These are phyloP conservation scores for Phytophthora ramorum DNA, from an alignment of 352 stramenopile species.

Conservation along the genomic window DNA sequence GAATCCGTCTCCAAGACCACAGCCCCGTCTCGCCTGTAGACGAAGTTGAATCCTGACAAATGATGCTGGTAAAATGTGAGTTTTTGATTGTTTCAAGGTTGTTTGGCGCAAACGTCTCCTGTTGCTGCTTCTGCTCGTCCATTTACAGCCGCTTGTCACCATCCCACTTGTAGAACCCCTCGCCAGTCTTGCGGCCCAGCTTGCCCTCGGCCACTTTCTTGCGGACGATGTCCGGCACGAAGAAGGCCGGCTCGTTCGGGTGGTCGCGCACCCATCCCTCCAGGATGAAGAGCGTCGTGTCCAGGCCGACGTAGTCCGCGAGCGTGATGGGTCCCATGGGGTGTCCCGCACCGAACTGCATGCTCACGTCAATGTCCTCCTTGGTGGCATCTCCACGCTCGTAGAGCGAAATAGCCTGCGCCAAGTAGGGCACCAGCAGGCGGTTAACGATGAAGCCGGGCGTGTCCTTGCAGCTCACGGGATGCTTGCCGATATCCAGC, in stretches of 20 bases:
- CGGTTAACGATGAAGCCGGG: conserved; percentile 99
- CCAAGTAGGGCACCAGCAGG: conserved; percentile 78
- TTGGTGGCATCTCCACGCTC: conserved; percentile 95
- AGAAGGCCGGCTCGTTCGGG: conserved; percentile 96
- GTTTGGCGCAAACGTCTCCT: conserved; percentile 2
- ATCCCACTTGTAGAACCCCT: conserved; percentile 97
- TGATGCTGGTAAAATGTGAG: conserved; percentile 4
- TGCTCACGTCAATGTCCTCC: conserved; percentile 97
- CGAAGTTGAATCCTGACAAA: neutral
- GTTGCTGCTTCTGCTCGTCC: neutral
- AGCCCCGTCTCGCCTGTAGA: conserved; percentile 29
- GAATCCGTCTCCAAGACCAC: neutral
- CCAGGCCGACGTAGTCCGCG: conserved; percentile 97
- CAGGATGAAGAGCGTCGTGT: conserved; percentile 96
- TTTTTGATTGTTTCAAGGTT: conserved; percentile 3
- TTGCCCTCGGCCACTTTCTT: conserved; percentile 94
- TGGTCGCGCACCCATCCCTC: conserved; percentile 96
- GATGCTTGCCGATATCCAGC: conserved; percentile 93
- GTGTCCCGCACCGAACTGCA: conserved; percentile 97
- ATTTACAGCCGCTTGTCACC: conserved; percentile 81
- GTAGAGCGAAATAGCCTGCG: conserved; percentile 93
- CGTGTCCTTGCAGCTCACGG: conserved; percentile 95
- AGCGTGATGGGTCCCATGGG: conserved; percentile 96
- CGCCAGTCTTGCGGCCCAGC: conserved; percentile 95
- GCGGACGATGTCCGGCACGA: conserved; percentile 93